Evolutionary conservation across 345 rosid genomes (phyloP), one percentile per base, ranked within the genome.

Genomic region (Moringa oleifera): DNA sequence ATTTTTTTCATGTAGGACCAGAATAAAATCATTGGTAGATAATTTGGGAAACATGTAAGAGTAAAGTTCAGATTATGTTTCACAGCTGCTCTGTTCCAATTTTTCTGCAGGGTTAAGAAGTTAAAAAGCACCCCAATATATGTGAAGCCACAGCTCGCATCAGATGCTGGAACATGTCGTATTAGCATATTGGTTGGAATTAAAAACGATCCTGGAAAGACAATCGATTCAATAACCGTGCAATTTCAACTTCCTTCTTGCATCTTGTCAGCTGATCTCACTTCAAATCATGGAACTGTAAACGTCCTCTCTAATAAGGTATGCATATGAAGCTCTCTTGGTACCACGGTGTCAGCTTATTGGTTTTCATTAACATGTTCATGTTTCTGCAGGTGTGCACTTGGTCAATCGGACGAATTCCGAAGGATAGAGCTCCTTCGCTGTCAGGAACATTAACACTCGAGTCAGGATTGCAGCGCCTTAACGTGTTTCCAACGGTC

Each of bases 351-450:
- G 33, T 22, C 20, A 18, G 45, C 47, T 64, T 23, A 17, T 25
- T 41, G 12, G 12, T 41, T 41, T 28, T 41, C 2, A 41, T 41
- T 4, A 41, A 41, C 47, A 41, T 41, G 17, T 41, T 41, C 17
- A 15, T 9, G 47, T 28, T 28, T 28, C 33, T 72, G 73, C 84
- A 94, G 99, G 78, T 63, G 16, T 94, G 99, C 75, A 62, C 78
- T 31, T 94, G 97, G 97, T 79, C 95, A 2, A 88, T 90, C 19
- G 97, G 92, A 59, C 68, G 91, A 63, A 90, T 88, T 53, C 95
- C 95, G 0, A 88, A 82, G 69, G 97, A 94, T 68, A 86, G 79
- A 71, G 68, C 97, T 23, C 99, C 99, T 15, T 77, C 87, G 33
- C 73, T 94, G 67, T 79, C 87, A 0, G 99, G 99, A 20, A 83